Percentiles rank a stretch among this genome's conserved stretches.
Evolutionary conservation across 1,284 basidiomycete genomes (phyloP).

Genomic region (Cystobasidium pallidum): DNA sequence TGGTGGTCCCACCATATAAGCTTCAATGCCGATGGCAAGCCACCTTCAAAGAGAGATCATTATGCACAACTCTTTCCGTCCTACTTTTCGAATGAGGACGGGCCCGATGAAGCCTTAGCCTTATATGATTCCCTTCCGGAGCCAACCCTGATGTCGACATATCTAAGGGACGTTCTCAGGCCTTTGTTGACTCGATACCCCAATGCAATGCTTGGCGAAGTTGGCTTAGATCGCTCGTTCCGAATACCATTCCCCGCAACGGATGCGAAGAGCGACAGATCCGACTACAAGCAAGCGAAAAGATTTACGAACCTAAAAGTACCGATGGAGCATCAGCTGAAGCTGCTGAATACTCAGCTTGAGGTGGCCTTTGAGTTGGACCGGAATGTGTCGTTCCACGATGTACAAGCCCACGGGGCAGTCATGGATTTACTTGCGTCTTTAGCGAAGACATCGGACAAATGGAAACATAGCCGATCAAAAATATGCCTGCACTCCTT

Average conservation of each 20-base stretch:
- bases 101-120: slow-evolving; percentile 1
- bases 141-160: slow-evolving; percentile 63
- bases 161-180: slow-evolving; percentile 63
- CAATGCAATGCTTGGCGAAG: slow-evolving; percentile 75
- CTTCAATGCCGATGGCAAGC: slow-evolving; percentile 52
- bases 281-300: slow-evolving; percentile 44
- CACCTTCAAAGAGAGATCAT: slow-evolving; percentile 64
- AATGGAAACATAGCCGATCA: slow-evolving; percentile 63
- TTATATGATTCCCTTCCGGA: slow-evolving; percentile 59
- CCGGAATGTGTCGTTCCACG: slow-evolving; percentile 75
- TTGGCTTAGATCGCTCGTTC: slow-evolving; percentile 74
- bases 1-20: slow-evolving; percentile 78
- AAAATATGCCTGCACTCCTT: slow-evolving; percentile 78
- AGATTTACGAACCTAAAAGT: slow-evolving; percentile 69
- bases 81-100: background rate
- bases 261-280: slow-evolving; percentile 32
- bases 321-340: slow-evolving; percentile 72
- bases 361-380: slow-evolving; percentile 71
- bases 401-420: slow-evolving; percentile 69
- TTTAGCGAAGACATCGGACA: slow-evolving; percentile 58
- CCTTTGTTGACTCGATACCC: slow-evolving; percentile 65
- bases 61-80: slow-evolving; percentile 66
- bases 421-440: slow-evolving; percentile 66
- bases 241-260: slow-evolving; percentile 63
- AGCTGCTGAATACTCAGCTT: slow-evolving; percentile 73